phyloP scores from a whole-genome alignment of 768 basidiomycete species.

The Amanita pallidorosea region DNA sequence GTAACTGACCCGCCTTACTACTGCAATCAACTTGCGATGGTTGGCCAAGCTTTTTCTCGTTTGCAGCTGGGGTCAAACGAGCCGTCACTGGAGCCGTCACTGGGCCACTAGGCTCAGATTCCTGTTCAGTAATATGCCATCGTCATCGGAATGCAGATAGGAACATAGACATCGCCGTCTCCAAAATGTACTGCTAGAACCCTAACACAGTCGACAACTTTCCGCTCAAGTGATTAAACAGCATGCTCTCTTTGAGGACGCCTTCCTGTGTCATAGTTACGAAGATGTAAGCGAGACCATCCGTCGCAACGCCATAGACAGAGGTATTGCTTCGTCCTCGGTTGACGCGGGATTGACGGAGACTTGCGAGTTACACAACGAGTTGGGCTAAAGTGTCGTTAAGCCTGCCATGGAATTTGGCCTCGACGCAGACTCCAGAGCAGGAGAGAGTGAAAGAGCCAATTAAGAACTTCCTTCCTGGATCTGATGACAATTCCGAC shows the following conservation, averaged over 20 bases:
- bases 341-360: slow-evolving; percentile 10
- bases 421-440: background rate
- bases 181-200: background rate
- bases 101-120: no score
- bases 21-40: no score
- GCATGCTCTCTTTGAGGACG: background rate
- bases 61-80: no score
- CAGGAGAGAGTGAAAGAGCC: background rate
- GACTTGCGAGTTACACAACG: slow-evolving; percentile 7
- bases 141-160: no score
- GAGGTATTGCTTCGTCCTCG: slow-evolving; percentile 9
- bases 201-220: background rate
- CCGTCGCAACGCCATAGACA: slow-evolving; percentile 9
- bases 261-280: background rate
- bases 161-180: no score
- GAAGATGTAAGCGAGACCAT: slow-evolving; percentile 7
- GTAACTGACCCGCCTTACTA: no score
- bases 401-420: background rate
- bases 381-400: slow-evolving; percentile 4
- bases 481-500: no score
- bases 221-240: background rate
- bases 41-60: no score
- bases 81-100: no score
- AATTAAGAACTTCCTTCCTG: background rate
- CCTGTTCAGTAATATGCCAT: no score